A percentile compares a stretch with the other conserved stretches of the same genome.
Conservation (phyloP, 495 filamentous ascomycete species). For the Talaromyces trachyspermus region DNA sequence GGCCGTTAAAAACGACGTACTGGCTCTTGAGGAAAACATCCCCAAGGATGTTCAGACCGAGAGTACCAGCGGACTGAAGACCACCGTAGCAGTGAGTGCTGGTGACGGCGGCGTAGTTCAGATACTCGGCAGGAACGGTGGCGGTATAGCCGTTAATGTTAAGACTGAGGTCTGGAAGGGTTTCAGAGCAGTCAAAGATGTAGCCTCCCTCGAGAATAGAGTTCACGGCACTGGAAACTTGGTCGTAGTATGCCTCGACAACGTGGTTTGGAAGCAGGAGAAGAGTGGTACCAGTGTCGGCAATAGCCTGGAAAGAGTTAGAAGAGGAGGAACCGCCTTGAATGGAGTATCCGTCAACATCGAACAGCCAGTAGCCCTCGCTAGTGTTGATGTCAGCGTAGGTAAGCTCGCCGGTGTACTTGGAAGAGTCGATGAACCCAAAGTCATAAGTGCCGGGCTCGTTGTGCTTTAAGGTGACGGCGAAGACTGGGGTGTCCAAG, state of each 20-base stretch:
- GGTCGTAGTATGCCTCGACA: constrained; percentile 56
- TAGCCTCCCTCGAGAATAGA: constrained; percentile 51
- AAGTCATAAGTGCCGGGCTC: constrained; percentile 66
- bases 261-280: constrained; percentile 51
- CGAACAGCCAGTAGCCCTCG: constrained; percentile 68
- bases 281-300: constrained; percentile 66
- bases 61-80: constrained; percentile 56
- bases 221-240: constrained; percentile 46
- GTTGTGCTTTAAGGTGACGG: constrained; percentile 57
- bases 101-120: constrained; percentile 59
- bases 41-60: constrained; percentile 63
- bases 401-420: constrained; percentile 39
- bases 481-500: constrained; percentile 59
- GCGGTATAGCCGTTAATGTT: constrained; percentile 43
- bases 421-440: constrained; percentile 57
- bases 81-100: constrained; percentile 58
- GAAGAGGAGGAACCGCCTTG: constrained; percentile 42
- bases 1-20: constrained; percentile 63
- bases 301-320: constrained; percentile 46
- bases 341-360: constrained; percentile 52
- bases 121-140: constrained; percentile 53
- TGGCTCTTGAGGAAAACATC: constrained; percentile 75
- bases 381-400: constrained; percentile 43
- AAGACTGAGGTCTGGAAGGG: constrained; percentile 56
- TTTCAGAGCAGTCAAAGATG: constrained; percentile 55